A percentile compares a stretch with the other conserved stretches of the same genome.
phyloP scores from a whole-genome alignment of 108 stramenopile species.

The Poteriospumella lacustris region DNA sequence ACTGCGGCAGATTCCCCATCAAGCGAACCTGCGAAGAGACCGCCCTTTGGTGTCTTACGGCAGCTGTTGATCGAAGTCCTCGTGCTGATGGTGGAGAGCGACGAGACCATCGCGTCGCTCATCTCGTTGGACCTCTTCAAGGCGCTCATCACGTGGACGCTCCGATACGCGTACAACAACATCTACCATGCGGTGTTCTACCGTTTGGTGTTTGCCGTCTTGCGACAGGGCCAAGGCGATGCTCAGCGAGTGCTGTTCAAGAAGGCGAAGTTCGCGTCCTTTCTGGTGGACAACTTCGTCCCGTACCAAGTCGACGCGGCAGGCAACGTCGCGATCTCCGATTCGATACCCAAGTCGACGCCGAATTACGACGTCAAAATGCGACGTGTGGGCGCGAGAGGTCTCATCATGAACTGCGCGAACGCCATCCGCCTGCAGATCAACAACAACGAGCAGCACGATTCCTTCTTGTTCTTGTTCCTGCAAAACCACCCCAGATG shows the following conservation, averaged over 20 bases:
- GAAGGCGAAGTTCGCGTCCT: conserved; percentile 10
- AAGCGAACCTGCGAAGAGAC: no score
- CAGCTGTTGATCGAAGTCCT: not conserved
- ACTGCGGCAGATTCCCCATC: no score
- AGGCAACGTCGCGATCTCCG: no score
- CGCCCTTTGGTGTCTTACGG: not conserved
- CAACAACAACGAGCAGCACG: not conserved
- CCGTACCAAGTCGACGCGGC: not conserved
- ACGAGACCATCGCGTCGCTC: not conserved
- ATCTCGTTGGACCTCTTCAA: conserved; percentile 16
- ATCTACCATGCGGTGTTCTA: conserved; percentile 27
- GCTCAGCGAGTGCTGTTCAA: conserved; percentile 11
- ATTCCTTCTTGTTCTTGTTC: not conserved
- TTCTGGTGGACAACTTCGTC: conserved; percentile 11
- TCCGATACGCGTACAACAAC: conserved; percentile 10
- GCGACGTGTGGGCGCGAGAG: not conserved
- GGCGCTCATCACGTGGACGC: not conserved
- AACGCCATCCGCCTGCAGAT: conserved; percentile 26
- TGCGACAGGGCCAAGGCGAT: not conserved
- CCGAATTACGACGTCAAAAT: not conserved
- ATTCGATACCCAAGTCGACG: no score
- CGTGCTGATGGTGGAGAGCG: conserved; percentile 4
- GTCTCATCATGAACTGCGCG: conserved; percentile 22
- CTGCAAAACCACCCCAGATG: not conserved
- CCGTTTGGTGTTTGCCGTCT: conserved; percentile 13